Evolutionary conservation across 2,329 filamentous ascomycete species (phyloP).

Genomic region (Claviceps pusilla): DNA sequence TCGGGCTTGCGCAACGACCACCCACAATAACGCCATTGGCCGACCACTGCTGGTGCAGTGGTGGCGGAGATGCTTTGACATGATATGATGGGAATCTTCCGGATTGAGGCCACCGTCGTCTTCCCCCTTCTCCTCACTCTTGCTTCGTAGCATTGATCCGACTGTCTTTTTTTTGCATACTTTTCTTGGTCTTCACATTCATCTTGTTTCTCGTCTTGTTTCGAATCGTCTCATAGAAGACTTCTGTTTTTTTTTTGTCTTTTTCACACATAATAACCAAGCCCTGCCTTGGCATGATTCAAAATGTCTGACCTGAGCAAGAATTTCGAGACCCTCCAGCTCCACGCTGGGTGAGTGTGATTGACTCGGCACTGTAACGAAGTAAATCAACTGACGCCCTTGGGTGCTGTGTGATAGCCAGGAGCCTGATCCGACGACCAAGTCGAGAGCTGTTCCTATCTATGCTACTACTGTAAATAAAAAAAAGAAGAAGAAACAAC

Average conservation of each 20-base stretch:
- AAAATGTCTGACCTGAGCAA: slow-evolving; percentile 30
- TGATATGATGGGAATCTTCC: background rate
- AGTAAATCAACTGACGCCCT: background rate
- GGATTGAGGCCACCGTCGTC: background rate
- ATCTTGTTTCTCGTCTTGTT: too few species aligned
- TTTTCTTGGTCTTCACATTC: too few species aligned
- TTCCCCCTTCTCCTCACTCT: background rate
- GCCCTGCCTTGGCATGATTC: background rate
- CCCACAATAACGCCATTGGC: slow-evolving; percentile 5
- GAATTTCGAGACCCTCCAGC: slow-evolving; percentile 72
- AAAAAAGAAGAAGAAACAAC: background rate
- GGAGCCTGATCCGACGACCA: slow-evolving; percentile 64
- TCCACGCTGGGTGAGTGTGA: slow-evolving; percentile 59
- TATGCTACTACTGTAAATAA: slow-evolving; percentile 63
- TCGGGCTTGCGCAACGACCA: background rate
- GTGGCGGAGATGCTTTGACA: background rate
- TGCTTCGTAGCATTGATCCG: background rate
- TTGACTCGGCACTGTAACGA: background rate
- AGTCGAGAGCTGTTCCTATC: slow-evolving; percentile 83
- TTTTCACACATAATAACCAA: background rate
- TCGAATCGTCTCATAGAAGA: too few species aligned
- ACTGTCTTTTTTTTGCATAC: background rate
- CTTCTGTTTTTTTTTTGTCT: too few species aligned
- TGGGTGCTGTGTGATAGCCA: slow-evolving; percentile 38
- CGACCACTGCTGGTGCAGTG: background rate